A percentile compares a stretch with the other conserved stretches of the same genome.
Evolutionary conservation across 768 basidiomycete species (phyloP).

Genomic region (Suillus subluteus): DNA sequence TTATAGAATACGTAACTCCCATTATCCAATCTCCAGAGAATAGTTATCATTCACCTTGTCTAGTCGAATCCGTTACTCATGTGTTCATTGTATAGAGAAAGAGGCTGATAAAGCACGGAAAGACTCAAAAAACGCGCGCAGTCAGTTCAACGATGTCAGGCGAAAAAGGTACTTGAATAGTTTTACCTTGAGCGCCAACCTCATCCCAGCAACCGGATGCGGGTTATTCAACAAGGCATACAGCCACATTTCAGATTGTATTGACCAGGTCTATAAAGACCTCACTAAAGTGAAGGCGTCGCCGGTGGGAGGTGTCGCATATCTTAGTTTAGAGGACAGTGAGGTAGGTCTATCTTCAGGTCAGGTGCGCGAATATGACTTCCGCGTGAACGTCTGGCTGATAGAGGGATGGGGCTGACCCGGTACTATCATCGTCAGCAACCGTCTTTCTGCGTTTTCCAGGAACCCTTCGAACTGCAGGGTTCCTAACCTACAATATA

Average conservation of each 20-base stretch:
- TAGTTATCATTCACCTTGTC: too few relatives aligned
- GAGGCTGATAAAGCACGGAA: constrained; percentile 93
- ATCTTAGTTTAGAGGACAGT: constrained; percentile 92
- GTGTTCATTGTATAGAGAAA: too few relatives aligned
- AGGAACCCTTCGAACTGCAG: too few relatives aligned
- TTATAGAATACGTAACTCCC: too few relatives aligned
- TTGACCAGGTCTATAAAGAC: constrained; percentile 97
- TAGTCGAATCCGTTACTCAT: too few relatives aligned
- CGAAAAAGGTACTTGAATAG: constrained; percentile 61
- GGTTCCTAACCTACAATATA: too few relatives aligned
- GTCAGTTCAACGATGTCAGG: constrained; percentile 89
- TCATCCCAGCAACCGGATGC: constrained; percentile 39
- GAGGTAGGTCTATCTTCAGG: constrained; percentile 84
- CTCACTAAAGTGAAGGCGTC: constrained; percentile 93
- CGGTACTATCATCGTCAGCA: too few relatives aligned
- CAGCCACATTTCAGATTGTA: constrained; percentile 92
- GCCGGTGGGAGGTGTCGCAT: constrained; percentile 95
- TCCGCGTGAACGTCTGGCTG: too few relatives aligned
- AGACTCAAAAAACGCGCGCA: constrained; percentile 87
- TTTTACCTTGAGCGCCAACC: not conserved
- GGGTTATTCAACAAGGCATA: constrained; percentile 96
- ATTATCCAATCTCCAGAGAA: too few relatives aligned
- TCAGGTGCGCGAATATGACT: too few relatives aligned
- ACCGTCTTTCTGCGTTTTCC: too few relatives aligned
- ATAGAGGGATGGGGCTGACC: too few relatives aligned